These are phyloP conservation scores for Mycosarcoma mackinlayi DNA, from an alignment of 1,284 basidiomycete species.

Conservation along the genomic window DNA sequence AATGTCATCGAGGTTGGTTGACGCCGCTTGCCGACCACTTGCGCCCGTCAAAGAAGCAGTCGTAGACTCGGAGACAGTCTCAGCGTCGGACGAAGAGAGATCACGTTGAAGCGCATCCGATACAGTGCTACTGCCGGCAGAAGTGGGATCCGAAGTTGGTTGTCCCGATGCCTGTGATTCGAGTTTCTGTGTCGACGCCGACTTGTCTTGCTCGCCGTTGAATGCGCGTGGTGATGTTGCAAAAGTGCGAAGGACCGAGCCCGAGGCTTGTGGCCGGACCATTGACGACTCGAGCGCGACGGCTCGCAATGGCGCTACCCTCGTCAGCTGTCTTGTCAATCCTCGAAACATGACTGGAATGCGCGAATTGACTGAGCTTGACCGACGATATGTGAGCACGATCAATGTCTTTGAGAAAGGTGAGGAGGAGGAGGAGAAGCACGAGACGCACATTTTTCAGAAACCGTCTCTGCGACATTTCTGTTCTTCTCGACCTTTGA, in stretches of 20 bases:
- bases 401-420: background rate
- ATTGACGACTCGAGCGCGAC: slow-evolving; percentile 9
- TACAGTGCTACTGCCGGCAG: slow-evolving; percentile 30
- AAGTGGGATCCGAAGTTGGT: slow-evolving; percentile 25
- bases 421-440: no score
- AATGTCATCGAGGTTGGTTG: slow-evolving; percentile 44
- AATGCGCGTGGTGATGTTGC: slow-evolving; percentile 10
- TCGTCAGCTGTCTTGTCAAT: slow-evolving; percentile 7
- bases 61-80: background rate
- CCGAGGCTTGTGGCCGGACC: slow-evolving; percentile 2
- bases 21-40: slow-evolving; percentile 16
- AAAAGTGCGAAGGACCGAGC: slow-evolving; percentile 13
- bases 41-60: background rate
- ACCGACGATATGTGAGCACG: background rate
- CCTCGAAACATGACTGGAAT: slow-evolving; percentile 30
- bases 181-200: slow-evolving; percentile 25
- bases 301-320: slow-evolving; percentile 5
- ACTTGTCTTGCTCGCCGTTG: slow-evolving; percentile 25
- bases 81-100: slow-evolving; percentile 13
- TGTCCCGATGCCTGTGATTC: slow-evolving; percentile 30
- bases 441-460: no score
- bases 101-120: slow-evolving; percentile 31
- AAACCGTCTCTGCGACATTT: background rate
- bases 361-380: background rate
- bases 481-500: slow-evolving; percentile 6